phyloP scores from a whole-genome alignment of 179 eudicot species.

The Spinacia oleracea region DNA sequence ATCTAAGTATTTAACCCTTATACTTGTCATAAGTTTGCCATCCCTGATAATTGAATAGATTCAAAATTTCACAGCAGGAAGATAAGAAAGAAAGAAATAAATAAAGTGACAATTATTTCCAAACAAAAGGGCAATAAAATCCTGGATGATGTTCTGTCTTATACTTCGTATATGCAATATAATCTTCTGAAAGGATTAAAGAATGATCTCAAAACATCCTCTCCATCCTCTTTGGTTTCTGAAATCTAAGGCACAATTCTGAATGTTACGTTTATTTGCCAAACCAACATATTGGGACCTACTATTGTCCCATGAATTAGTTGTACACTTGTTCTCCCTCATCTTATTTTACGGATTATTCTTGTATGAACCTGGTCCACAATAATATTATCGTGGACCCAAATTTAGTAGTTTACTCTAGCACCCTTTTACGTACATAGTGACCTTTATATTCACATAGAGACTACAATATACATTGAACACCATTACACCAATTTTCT shows the following conservation, averaged over 20 bases:
- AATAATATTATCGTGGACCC: too few relatives aligned
- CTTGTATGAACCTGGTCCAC: too few relatives aligned
- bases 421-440: too few relatives aligned
- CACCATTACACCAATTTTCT: too few relatives aligned
- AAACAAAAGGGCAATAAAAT: slow-evolving; percentile 25
- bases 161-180: slow-evolving; percentile 19
- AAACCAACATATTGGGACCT: slow-evolving; percentile 13
- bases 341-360: too few relatives aligned
- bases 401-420: too few relatives aligned
- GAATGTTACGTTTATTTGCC: slow-evolving; percentile 14
- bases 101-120: neutral
- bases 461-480: too few relatives aligned
- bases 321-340: too few relatives aligned
- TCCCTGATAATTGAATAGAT: neutral
- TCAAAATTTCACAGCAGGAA: neutral
- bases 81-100: too few relatives aligned
- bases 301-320: slow-evolving; percentile 16
- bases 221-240: slow-evolving; percentile 20
- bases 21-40: too few relatives aligned
- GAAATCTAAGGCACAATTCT: neutral
- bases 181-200: slow-evolving; percentile 21
- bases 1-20: too few relatives aligned
- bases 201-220: slow-evolving; percentile 11
- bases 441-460: too few relatives aligned
- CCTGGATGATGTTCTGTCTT: slow-evolving; percentile 30